A percentile compares a stretch with the other conserved stretches of the same genome.
These are phyloP conservation scores for Oidiodendron maius DNA, from an alignment of 495 filamentous ascomycete genomes.

Conservation along the genomic window DNA sequence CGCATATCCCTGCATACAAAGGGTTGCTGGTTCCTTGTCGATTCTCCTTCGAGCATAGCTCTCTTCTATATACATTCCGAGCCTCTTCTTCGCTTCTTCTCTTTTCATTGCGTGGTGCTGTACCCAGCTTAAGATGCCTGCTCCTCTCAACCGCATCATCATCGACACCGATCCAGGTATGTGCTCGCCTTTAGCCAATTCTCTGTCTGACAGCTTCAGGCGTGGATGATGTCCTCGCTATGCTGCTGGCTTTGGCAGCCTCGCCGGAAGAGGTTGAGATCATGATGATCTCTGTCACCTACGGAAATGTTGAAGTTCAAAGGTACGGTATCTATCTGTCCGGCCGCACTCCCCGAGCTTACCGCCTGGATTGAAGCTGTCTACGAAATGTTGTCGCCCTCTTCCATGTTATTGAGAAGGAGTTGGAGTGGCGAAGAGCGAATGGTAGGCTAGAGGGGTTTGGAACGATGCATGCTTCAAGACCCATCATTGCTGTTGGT, in stretches of 20 bases:
- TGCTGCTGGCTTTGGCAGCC: slow-evolving; percentile 76
- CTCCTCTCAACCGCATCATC: slow-evolving; percentile 68
- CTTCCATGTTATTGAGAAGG: slow-evolving; percentile 88
- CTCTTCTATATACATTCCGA: neutral
- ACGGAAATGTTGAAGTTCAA: slow-evolving; percentile 84
- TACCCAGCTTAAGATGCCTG: slow-evolving; percentile 37
- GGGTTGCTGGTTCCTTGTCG: no score
- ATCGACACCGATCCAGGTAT: slow-evolving; percentile 87
- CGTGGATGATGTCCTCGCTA: slow-evolving; percentile 84
- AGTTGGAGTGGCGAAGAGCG: slow-evolving; percentile 74
- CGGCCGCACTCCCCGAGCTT: neutral
- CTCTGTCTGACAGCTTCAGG: slow-evolving; percentile 39
- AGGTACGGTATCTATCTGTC: slow-evolving; percentile 46
- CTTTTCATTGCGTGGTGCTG: no score
- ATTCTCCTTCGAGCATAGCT: neutral
- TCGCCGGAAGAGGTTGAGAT: slow-evolving; percentile 83
- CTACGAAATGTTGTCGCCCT: slow-evolving; percentile 84
- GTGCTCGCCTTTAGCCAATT: slow-evolving; percentile 1
- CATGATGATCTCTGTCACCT: slow-evolving; percentile 82
- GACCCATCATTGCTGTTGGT: slow-evolving; percentile 81
- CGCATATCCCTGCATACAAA: neutral
- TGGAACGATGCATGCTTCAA: slow-evolving; percentile 55
- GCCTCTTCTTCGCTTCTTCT: neutral
- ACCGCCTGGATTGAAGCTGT: slow-evolving; percentile 47
- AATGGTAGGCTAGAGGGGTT: slow-evolving; percentile 63